Conservation (phyloP, 2,329 filamentous ascomycete species). For the Aspergillus quadrilineatus region DNA sequence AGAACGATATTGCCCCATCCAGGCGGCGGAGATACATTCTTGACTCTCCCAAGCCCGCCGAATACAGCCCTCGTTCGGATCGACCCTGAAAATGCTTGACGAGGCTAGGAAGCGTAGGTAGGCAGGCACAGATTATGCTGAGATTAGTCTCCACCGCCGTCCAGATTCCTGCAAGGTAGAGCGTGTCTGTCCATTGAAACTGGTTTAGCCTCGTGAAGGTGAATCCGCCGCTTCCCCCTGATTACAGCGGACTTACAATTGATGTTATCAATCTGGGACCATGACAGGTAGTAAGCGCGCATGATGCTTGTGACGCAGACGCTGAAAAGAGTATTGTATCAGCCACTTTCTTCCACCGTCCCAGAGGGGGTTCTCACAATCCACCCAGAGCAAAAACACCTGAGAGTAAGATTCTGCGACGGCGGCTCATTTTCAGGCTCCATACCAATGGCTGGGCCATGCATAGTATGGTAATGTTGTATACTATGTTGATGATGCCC, state of each 20-base stretch:
- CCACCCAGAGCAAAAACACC: not conserved
- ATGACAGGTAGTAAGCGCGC: too few species aligned
- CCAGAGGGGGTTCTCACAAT: not conserved
- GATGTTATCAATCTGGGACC: too few species aligned
- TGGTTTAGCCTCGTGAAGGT: not conserved
- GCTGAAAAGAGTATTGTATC: not conserved
- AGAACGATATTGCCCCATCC: too few species aligned
- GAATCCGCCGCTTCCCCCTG: not conserved
- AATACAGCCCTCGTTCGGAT: not conserved
- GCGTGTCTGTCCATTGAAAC: not conserved
- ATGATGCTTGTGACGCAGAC: too few species aligned
- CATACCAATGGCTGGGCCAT: not conserved
- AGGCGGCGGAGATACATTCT: too few species aligned
- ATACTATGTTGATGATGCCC: not conserved
- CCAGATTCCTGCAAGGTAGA: not conserved
- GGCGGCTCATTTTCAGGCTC: not conserved
- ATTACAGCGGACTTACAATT: not conserved
- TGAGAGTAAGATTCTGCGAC: not conserved
- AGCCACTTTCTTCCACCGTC: not conserved
- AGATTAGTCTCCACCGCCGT: not conserved
- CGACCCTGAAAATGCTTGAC: not conserved
- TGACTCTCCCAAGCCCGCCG: too few species aligned
- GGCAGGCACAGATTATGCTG: not conserved
- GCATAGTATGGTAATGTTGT: not conserved
- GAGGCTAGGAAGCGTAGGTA: not conserved